phyloP scores from a whole-genome alignment of 139 green algal genomes.

The Micromonas pusilla region DNA sequence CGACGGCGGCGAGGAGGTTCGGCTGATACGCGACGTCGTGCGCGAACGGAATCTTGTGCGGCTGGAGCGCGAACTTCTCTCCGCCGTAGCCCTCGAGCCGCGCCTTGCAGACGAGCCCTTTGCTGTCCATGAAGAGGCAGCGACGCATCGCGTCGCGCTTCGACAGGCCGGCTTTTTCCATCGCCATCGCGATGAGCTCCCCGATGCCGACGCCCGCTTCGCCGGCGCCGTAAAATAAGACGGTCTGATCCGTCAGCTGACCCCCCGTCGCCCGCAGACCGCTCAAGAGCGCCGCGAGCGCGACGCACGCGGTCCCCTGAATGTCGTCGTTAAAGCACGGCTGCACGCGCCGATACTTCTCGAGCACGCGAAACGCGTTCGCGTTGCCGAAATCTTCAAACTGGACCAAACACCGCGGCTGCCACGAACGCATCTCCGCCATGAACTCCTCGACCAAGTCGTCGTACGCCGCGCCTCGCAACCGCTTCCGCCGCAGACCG shows the following conservation, averaged over 20 bases:
- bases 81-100: conserved; percentile 1
- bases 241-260: conserved; percentile 45
- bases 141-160: conserved; percentile 35
- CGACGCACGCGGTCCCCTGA: conserved; percentile 74
- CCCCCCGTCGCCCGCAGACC: conserved; percentile 49
- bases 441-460: conserved; percentile 43
- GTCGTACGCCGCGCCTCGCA: conserved; percentile 39
- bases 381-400: conserved; percentile 88
- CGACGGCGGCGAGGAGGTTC: conserved; percentile 55
- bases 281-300: conserved; percentile 65
- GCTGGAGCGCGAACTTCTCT: conserved; percentile 41
- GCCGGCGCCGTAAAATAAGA: conserved; percentile 69
- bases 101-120: conserved; percentile 60
- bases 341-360: conserved; percentile 38
- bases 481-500: conserved; percentile 10
- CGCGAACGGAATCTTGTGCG: conserved; percentile 80
- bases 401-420: conserved; percentile 45
- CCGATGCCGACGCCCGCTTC: conserved; percentile 69
- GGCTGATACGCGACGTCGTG: conserved; percentile 49
- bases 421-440: conserved; percentile 12
- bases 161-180: conserved; percentile 24
- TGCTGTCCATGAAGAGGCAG: conserved; percentile 70
- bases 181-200: conserved; percentile 53
- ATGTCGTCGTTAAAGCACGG: conserved; percentile 94
- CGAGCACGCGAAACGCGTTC: conserved; percentile 72